Evolutionary conservation across 2,329 filamentous ascomycete genomes (phyloP).

Genomic region (Teratosphaeria viscida): DNA sequence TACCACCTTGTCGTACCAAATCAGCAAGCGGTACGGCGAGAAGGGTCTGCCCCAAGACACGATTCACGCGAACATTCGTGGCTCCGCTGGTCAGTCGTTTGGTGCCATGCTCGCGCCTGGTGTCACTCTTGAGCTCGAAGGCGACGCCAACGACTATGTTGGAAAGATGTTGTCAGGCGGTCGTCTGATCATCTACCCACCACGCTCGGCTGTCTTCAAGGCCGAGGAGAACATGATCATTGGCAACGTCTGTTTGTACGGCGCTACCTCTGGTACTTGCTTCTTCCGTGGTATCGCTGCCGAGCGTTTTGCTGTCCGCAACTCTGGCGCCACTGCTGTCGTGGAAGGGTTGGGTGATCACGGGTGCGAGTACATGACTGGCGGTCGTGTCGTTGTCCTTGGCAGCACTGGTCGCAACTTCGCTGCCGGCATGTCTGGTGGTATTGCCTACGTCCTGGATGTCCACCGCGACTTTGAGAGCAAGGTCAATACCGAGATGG

Average conservation of each 20-base stretch:
- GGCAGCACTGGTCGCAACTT: conserved; percentile 92
- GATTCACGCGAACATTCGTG: conserved; percentile 92
- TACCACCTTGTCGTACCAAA: conserved; percentile 88
- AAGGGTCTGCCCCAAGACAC: conserved; percentile 83
- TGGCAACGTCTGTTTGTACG: conserved; percentile 91
- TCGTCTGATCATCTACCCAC: conserved; percentile 85
- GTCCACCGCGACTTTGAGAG: conserved; percentile 79
- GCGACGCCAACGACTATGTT: conserved; percentile 93
- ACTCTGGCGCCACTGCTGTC: conserved; percentile 91
- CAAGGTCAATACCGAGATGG: conserved; percentile 97
- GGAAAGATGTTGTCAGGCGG: conserved; percentile 92
- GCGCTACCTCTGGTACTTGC: conserved; percentile 79
- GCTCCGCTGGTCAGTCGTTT: conserved; percentile 92
- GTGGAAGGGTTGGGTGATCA: conserved; percentile 95
- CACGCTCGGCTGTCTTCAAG: conserved; percentile 82
- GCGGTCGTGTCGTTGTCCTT: conserved; percentile 77
- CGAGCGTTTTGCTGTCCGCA: conserved; percentile 91
- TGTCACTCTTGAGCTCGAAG: conserved; percentile 89
- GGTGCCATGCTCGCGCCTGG: conserved; percentile 88
- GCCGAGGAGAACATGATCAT: conserved; percentile 92
- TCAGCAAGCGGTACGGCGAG: conserved; percentile 86
- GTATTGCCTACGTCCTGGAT: conserved; percentile 90
- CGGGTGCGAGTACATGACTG: conserved; percentile 98
- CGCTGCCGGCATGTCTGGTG: conserved; percentile 95
- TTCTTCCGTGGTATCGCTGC: conserved; percentile 97